phyloP scores from a whole-genome alignment of 345 rosid species.

The Rubroshorea leprosula region DNA sequence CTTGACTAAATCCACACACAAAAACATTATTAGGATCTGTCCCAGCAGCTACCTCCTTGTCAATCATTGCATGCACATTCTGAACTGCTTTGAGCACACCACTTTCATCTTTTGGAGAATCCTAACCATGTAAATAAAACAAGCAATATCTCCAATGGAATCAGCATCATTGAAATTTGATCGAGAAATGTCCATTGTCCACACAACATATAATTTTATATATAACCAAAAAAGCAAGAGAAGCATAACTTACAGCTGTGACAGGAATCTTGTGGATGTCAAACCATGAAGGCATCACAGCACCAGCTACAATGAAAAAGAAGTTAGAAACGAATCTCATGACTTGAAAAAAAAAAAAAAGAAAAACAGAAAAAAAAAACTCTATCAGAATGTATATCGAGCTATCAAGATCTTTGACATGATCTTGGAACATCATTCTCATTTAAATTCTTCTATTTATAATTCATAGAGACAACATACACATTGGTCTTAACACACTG shows the following conservation, averaged over 20 bases:
- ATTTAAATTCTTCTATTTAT: too few relatives aligned
- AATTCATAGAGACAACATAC: too few relatives aligned
- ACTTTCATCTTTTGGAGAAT: slow-evolving; percentile 62
- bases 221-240: background rate
- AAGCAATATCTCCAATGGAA: slow-evolving; percentile 5
- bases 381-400: background rate
- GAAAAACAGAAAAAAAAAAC: too few relatives aligned
- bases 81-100: slow-evolving; percentile 61
- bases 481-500: too few relatives aligned
- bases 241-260: slow-evolving; percentile 49
- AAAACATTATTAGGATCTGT: slow-evolving; percentile 55
- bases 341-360: slow-evolving; percentile 1
- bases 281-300: slow-evolving; percentile 94
- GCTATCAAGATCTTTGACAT: background rate
- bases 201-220: background rate
- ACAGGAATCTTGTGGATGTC: slow-evolving; percentile 84
- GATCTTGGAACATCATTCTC: background rate
- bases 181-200: background rate
- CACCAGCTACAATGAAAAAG: slow-evolving; percentile 54
- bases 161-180: background rate
- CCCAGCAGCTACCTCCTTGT: slow-evolving; percentile 63
- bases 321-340: slow-evolving; percentile 8
- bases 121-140: slow-evolving; percentile 28
- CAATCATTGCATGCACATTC: slow-evolving; percentile 68
- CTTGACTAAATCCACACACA: slow-evolving; percentile 89